Evolutionary conservation across 805 yeast genomes (phyloP), one percentile per base, ranked within the genome.

Genomic region (Hanseniaspora lindneri): DNA sequence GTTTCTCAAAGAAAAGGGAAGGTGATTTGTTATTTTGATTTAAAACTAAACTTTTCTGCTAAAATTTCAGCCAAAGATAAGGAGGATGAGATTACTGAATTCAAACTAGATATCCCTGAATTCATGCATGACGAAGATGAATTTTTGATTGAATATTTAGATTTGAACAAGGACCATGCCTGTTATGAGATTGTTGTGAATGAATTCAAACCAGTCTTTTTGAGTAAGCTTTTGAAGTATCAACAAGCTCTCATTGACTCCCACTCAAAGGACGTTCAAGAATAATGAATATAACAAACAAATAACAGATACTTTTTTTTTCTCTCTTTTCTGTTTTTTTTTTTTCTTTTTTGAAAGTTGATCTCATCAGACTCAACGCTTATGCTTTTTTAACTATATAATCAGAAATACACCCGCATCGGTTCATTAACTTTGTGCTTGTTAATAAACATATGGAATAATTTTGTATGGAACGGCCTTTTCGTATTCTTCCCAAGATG

Each of bases 401-500:
- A 33, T 40, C 8, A 19, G 5, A 8, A 33, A 25, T 23, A 20
- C 30, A n/a, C n/a, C n/a, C n/a, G n/a, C n/a, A n/a, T n/a, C n/a
- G n/a, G n/a, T n/a, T n/a, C 11, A 11, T 27, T 27, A 27, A 42
- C 17, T n/a, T 19, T 28, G n/a, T 37, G 20, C 14, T 29, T 34
- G 47, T 62, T 66, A 88, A 63, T 87, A 89, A 6, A 92, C 65
- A 58, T 79, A 87, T 4, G 98, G 98, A 54, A 92, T 73, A 53
- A 92, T 87, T 62, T 86, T 82, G 64, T 81, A 89, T 14, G 95
- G 96, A 28, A 92, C 98, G 54, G 65, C 60, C 51, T 63, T 69
- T 66, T 83, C 84, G 64, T 92, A 92, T 64, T 81, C 79, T 47
- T 69, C 74, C 98, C 98, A 92, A 37, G 79, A 73, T 54, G 80